These are phyloP conservation scores for Metarhizium album DNA, from an alignment of 2,329 filamentous ascomycete genomes.

Conservation along the genomic window DNA sequence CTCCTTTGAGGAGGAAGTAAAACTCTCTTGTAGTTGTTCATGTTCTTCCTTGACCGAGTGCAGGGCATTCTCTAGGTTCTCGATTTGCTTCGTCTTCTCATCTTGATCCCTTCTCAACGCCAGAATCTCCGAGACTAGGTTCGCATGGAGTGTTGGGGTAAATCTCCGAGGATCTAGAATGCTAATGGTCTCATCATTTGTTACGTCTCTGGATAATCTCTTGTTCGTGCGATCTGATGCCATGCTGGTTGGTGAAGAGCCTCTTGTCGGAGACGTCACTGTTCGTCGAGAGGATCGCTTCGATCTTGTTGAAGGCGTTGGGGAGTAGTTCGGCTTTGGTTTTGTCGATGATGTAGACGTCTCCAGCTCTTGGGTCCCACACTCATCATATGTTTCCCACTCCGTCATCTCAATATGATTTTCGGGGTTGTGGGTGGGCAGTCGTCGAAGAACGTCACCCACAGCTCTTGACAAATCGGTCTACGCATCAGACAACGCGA, in stretches of 20 bases:
- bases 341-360: slow-evolving; percentile 57
- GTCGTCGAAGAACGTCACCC: background rate
- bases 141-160: slow-evolving; percentile 90
- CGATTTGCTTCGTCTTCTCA: slow-evolving; percentile 77
- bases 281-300: slow-evolving; percentile 51
- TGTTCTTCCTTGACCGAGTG: slow-evolving; percentile 63
- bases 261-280: slow-evolving; percentile 47
- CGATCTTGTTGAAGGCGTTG: slow-evolving; percentile 55
- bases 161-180: slow-evolving; percentile 84
- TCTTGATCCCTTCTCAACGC: slow-evolving; percentile 80
- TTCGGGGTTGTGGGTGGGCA: background rate
- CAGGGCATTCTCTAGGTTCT: slow-evolving; percentile 67
- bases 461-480: background rate
- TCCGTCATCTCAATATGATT: slow-evolving; percentile 32
- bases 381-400: slow-evolving; percentile 56
- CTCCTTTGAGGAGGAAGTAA: slow-evolving; percentile 61
- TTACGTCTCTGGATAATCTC: slow-evolving; percentile 46
- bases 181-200: slow-evolving; percentile 56
- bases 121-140: slow-evolving; percentile 87
- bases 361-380: slow-evolving; percentile 36
- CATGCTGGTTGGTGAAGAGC: slow-evolving; percentile 47
- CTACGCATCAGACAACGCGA: slow-evolving; percentile 1
- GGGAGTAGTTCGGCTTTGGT: slow-evolving; percentile 56
- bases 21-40: slow-evolving; percentile 53
- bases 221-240: slow-evolving; percentile 31